Evolutionary conservation across 306 rosid genomes (phyloP), one percentile per base, ranked within the genome.

Genomic region (Oemleria cerasiformis): DNA sequence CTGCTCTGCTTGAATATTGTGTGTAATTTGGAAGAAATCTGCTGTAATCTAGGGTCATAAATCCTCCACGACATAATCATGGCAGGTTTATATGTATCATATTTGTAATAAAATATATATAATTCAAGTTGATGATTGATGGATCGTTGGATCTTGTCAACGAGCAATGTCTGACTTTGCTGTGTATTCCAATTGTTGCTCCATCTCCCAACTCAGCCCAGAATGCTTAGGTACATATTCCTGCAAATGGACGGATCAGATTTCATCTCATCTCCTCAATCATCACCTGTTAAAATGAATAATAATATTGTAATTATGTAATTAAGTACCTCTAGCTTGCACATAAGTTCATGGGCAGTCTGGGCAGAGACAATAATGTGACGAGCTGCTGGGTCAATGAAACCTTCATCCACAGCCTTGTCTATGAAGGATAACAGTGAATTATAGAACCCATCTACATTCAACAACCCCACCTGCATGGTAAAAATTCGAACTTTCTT

Each of bases 341-440:
- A 82, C 85, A 94, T 86, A 82, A 94, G 99, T 0, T 89, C 99
- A 15, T 88, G 90, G 88, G 99, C 86, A 81, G 91, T 91, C 41
- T 81, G 92, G 97, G 99, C 97, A 79, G 99, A 89, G 19, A 94
- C 96, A 74, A 94, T 88, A 72, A 94, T 94, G 87, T 87, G 90
- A 66, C 99, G 95, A 92, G 97, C 99, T 81, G 96, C 84, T 2
- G 96, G 90, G 20, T 89, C 74, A n/a, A 94, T 79, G 86, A 94
- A 94, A 9, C 96, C 96, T 85, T 94, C 96, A n/a, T 89, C 96
- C 40, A 94, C 99, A 43, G 99, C 92, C 48, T 91, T 89, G 89
- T 94, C 99, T 69, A 94, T 84, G 90, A 94, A 94, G 20, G 92
- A 87, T 48, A 94, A 75, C 25, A 94, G 74, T 45, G 96, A 94